phyloP scores from a whole-genome alignment of 108 stramenopile genomes.

The Conticribra weissflogii region DNA sequence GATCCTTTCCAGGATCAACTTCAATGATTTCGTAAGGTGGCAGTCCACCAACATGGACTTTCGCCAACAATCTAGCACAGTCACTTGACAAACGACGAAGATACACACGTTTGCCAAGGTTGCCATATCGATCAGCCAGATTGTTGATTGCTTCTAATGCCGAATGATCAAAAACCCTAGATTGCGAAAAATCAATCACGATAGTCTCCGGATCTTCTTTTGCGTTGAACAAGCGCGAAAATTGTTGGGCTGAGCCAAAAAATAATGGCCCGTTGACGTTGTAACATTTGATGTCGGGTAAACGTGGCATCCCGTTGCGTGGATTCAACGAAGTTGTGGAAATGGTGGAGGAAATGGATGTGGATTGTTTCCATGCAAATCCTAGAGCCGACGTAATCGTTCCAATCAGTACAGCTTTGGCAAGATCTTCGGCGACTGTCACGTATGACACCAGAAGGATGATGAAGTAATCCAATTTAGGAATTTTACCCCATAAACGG shows the following conservation, averaged over 20 bases:
- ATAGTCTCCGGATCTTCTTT: conserved; percentile 69
- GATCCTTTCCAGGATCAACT: conserved; percentile 42
- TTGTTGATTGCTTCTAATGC: conserved; percentile 74
- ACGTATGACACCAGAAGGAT: conserved; percentile 65
- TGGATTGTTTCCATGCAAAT: conserved; percentile 79
- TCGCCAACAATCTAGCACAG: conserved; percentile 49
- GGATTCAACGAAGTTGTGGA: conserved; percentile 29
- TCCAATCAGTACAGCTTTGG: conserved; percentile 71
- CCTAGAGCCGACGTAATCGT: conserved; percentile 70
- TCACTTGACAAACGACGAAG: conserved; percentile 62
- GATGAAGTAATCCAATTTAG: conserved; percentile 71
- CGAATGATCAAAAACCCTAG: conserved; percentile 72
- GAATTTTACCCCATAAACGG: conserved; percentile 70
- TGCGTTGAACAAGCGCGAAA: conserved; percentile 57
- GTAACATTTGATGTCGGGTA: conserved; percentile 57
- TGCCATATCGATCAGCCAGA: conserved; percentile 62
- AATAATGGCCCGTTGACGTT: conserved; percentile 81
- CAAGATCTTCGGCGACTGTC: conserved; percentile 73
- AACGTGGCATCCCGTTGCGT: conserved; percentile 23
- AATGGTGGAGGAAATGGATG: conserved; percentile 41
- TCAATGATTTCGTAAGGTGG: conserved; percentile 63
- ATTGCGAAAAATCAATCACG: conserved; percentile 74
- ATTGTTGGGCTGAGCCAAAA: conserved; percentile 71
- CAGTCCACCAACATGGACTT: conserved; percentile 36
- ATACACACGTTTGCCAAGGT: conserved; percentile 62